phyloP scores from a whole-genome alignment of 768 basidiomycete genomes.

The Amanita brunnescens region DNA sequence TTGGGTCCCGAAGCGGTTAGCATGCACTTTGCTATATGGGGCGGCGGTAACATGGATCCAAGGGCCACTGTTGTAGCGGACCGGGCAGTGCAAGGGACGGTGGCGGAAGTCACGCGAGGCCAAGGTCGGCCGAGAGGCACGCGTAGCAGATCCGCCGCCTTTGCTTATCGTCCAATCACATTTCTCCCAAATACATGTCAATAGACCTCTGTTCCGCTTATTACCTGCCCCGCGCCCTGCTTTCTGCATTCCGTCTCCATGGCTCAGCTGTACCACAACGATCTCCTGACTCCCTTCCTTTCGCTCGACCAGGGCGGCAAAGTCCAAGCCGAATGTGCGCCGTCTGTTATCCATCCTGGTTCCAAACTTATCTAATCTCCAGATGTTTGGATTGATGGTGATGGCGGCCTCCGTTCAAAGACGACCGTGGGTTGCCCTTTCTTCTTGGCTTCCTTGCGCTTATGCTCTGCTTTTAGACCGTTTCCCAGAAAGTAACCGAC shows the following conservation, averaged over 20 bases:
- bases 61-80: slow-evolving; percentile 38
- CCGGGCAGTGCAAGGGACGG: background rate
- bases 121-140: background rate
- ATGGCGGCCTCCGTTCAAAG: slow-evolving; percentile 91
- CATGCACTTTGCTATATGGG: slow-evolving; percentile 15
- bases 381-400: slow-evolving; percentile 99
- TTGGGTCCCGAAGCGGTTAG: slow-evolving; percentile 70
- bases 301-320: slow-evolving; percentile 85
- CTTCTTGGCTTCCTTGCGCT: background rate
- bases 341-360: slow-evolving; percentile 10
- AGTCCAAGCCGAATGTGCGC: slow-evolving; percentile 87
- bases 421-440: slow-evolving; percentile 58
- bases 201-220: slow-evolving; percentile 20
- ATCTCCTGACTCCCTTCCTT: slow-evolving; percentile 86
- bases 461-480: slow-evolving; percentile 47
- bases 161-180: slow-evolving; percentile 39
- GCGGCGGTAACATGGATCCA: slow-evolving; percentile 17
- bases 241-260: slow-evolving; percentile 14
- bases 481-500: slow-evolving; percentile 77
- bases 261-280: slow-evolving; percentile 54
- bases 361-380: slow-evolving; percentile 13
- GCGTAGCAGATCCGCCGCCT: slow-evolving; percentile 8
- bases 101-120: slow-evolving; percentile 1
- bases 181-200: slow-evolving; percentile 22
- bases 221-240: slow-evolving; percentile 15